Evolutionary conservation across 2,329 filamentous ascomycete genomes (phyloP), one percentile per base, ranked within the genome.

Genomic region (Elsinoe perseae): DNA sequence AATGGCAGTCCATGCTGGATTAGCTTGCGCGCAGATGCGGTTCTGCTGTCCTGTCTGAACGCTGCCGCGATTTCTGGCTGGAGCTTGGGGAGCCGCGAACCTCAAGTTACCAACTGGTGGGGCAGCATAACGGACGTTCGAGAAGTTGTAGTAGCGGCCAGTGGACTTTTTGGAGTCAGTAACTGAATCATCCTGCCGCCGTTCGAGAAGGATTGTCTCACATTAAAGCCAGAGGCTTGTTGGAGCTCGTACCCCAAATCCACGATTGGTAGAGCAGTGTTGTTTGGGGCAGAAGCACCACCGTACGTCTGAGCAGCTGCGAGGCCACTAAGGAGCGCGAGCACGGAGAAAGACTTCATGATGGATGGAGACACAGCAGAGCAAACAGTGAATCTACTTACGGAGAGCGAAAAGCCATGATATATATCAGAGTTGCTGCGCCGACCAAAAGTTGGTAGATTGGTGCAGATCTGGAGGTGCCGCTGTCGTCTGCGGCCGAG

Each of bases 191-290:
- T 36, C 34, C 28, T 18, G 32, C 20, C 38, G 8, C 7, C 14
- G 3, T 12, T 27, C 36, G 18, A 52, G 48, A 52, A 34, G 48
- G 48, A 32, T 10, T 44, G 38, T 44, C 53, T 56, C 40, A 56
- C 57, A 65, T 78, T 77, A 62, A 73, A 73, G 14, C 65, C 64
- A 7, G 73, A 65, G 28, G 75, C 78, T 62, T 73, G 70, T 54
- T 81, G 75, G 25, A 78, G 64, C 57, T 77, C 72, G 63, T 81
- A 81, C 40, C 77, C 77, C 12, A 82, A 66, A 63, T 82, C 77
- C 9, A 82, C 74, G n/a, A 66, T 65, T 34, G 75, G 75, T n/a
- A 77, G 23, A 25, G 18, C 18, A 38, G 40, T 36, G 20, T 44
- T 36, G 18, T 34, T 30, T 20, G 52, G 20, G n/a, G 20, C 9